These are phyloP conservation scores for Boletus edulis DNA, from an alignment of 768 basidiomycete species.

Conservation along the genomic window DNA sequence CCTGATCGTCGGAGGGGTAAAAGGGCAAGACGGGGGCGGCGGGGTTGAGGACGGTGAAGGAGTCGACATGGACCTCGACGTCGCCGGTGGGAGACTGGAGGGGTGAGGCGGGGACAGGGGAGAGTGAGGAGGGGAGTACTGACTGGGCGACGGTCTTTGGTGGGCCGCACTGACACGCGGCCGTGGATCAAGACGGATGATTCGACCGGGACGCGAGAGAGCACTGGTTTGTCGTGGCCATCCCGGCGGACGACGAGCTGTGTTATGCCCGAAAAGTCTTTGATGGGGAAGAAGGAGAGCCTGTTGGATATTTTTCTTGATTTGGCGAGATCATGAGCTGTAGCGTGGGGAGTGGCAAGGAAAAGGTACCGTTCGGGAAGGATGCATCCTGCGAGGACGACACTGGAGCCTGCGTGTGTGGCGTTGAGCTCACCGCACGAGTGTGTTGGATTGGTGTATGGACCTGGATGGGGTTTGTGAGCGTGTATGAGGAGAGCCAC, in stretches of 20 bases:
- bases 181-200: constrained; percentile 79
- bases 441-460: constrained; percentile 63
- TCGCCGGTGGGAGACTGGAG: constrained; percentile 62
- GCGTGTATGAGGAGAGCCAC: too few relatives aligned
- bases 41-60: constrained; percentile 75
- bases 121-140: constrained; percentile 24
- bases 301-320: constrained; percentile 63
- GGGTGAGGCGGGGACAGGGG: constrained; percentile 3
- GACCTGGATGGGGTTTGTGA: constrained; percentile 37
- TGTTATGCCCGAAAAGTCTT: constrained; percentile 70
- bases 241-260: constrained; percentile 72
- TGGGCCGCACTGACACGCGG: constrained; percentile 61
- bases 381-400: constrained; percentile 81
- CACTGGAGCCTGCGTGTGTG: constrained; percentile 50
- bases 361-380: constrained; percentile 68
- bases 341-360: constrained; percentile 22
- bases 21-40: constrained; percentile 77
- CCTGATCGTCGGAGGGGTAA: constrained; percentile 71
- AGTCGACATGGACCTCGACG: constrained; percentile 75
- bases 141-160: constrained; percentile 59
- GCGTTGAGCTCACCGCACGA: constrained; percentile 56
- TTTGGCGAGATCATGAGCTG: constrained; percentile 34
- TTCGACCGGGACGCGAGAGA: constrained; percentile 64
- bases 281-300: constrained; percentile 85
- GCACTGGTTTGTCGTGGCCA: constrained; percentile 9